Conservation (phyloP, 345 rosid species). For the Melaleuca alternifolia region DNA sequence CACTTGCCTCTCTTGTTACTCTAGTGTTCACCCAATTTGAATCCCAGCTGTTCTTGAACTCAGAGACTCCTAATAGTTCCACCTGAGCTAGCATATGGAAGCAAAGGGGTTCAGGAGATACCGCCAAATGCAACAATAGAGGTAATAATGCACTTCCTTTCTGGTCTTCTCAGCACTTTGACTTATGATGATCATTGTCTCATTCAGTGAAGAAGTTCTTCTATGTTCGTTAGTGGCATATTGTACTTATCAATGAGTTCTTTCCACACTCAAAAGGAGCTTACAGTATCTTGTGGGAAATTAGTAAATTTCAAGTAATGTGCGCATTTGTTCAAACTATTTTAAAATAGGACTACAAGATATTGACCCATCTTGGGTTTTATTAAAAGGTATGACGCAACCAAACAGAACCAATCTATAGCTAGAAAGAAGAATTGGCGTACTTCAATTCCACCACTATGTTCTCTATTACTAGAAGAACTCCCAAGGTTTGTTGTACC, state of each 20-base stretch:
- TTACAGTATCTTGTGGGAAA: neutral
- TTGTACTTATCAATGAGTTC: neutral
- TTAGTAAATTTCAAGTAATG: neutral
- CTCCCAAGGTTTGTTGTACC: neutral
- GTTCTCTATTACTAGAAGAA: neutral
- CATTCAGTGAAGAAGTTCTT: neutral
- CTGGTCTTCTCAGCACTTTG: neutral
- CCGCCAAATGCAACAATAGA: constrained; percentile 97
- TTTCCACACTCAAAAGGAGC: neutral
- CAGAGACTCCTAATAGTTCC: constrained; percentile 84
- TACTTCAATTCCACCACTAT: neutral
- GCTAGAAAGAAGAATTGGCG: neutral
- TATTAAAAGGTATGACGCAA: neutral
- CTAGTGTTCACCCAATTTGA: neutral
- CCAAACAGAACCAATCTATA: neutral
- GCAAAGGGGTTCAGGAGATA: constrained; percentile 92
- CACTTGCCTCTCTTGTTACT: neutral
- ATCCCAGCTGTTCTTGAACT: neutral
- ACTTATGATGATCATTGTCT: neutral
- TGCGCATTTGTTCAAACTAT: neutral
- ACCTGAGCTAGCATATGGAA: constrained; percentile 90
- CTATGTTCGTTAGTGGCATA: neutral
- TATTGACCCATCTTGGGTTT: neutral
- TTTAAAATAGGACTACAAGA: neutral
- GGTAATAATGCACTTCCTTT: constrained; percentile 23